phyloP scores from a whole-genome alignment of 2,329 filamentous ascomycete species.

The Cladosporium velox region DNA sequence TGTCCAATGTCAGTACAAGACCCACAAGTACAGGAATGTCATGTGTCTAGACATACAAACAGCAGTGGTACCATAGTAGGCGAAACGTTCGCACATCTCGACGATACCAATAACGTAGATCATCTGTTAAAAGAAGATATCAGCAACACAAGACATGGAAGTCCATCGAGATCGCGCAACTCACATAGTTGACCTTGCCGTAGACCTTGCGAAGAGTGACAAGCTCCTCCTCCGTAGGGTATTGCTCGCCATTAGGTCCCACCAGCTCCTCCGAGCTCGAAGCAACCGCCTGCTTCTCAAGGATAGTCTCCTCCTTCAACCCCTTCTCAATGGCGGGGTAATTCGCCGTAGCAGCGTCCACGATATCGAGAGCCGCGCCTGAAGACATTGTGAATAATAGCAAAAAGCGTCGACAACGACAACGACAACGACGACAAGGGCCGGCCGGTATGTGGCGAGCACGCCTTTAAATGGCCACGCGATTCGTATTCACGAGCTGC shows the following conservation, averaged over 20 bases:
- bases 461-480: neutral
- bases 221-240: conserved; percentile 48
- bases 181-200: conserved; percentile 48
- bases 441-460: neutral
- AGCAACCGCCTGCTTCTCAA: conserved; percentile 15
- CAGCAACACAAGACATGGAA: neutral
- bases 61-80: conserved; percentile 47
- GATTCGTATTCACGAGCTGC: conserved; percentile 1
- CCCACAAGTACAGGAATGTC: conserved; percentile 32
- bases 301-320: conserved; percentile 3
- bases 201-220: conserved; percentile 47
- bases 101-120: conserved; percentile 52
- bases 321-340: conserved; percentile 14
- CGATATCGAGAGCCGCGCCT: conserved; percentile 18
- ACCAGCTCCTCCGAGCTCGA: conserved; percentile 1
- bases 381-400: conserved; percentile 10
- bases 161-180: conserved; percentile 30
- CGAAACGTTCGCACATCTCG: conserved; percentile 53
- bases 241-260: conserved; percentile 31
- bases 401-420: neutral
- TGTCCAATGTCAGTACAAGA: conserved; percentile 29
- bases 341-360: conserved; percentile 15
- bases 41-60: conserved; percentile 32
- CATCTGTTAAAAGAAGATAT: conserved; percentile 36
- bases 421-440: neutral